Percentiles rank a stretch among this genome's conserved stretches.
Conservation (phyloP, 129 eudicot genomes). For the Centrapalus pauciflorus region DNA sequence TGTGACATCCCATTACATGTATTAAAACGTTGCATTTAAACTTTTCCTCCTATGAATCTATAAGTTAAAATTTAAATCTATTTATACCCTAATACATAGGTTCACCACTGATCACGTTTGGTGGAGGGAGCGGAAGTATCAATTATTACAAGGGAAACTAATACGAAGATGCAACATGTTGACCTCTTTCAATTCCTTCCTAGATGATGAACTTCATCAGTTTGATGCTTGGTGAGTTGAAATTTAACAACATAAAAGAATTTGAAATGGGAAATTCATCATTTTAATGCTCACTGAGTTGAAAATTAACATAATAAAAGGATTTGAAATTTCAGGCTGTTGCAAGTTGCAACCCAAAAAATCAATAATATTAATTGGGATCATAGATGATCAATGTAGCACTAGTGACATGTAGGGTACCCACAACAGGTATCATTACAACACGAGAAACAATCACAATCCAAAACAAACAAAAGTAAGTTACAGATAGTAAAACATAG, state of each 20-base stretch:
- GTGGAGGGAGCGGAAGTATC: not conserved
- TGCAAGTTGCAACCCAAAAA: not conserved
- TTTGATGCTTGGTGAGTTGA: not conserved
- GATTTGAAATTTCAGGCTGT: no score
- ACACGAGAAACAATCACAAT: not conserved
- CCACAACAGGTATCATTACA: constrained; percentile 1
- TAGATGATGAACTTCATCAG: no score
- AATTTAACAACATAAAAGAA: not conserved
- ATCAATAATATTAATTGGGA: not conserved
- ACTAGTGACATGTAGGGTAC: constrained; percentile 10
- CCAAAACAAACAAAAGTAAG: not conserved
- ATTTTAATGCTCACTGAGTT: not conserved
- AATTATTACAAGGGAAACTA: not conserved
- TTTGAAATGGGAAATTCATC: not conserved
- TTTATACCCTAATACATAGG: not conserved
- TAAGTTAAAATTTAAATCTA: not conserved
- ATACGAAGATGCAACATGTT: not conserved
- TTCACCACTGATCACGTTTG: not conserved
- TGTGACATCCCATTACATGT: not conserved
- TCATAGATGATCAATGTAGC: not conserved
- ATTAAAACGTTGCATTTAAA: no score
- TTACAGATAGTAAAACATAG: not conserved
- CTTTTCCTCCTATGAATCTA: constrained; percentile 4
- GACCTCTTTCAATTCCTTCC: not conserved
- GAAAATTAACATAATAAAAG: not conserved